phyloP scores from a whole-genome alignment of 2,329 filamentous ascomycete genomes.

The Coniochaeta prunicola region DNA sequence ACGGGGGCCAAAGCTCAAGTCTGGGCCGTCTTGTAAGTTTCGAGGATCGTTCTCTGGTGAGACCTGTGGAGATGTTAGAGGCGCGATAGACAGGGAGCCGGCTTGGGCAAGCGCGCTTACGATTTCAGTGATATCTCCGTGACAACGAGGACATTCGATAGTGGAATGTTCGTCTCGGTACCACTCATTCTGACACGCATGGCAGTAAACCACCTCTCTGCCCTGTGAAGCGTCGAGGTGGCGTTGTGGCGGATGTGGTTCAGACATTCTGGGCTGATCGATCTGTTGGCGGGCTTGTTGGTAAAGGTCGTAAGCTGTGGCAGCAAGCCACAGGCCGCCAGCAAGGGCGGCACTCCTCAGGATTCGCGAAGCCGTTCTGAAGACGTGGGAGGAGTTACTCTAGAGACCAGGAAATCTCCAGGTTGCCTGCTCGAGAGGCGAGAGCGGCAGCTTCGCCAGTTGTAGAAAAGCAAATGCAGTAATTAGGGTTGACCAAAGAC shows the following conservation, averaged over 20 bases:
- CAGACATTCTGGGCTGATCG: conserved; percentile 17
- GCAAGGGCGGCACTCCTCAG: conserved; percentile 47
- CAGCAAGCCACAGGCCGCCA: conserved; percentile 49
- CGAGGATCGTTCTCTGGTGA: conserved; percentile 57
- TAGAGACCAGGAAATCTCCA: neutral
- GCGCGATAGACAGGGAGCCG: conserved; percentile 7
- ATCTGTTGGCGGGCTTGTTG: conserved; percentile 35
- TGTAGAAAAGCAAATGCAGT: neutral
- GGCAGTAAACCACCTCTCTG: conserved; percentile 78
- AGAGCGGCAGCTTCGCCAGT: neutral
- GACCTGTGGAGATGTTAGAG: conserved; percentile 33
- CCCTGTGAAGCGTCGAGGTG: conserved; percentile 43
- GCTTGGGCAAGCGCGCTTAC: conserved; percentile 44
- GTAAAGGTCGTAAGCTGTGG: conserved; percentile 42
- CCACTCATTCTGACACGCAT: conserved; percentile 77
- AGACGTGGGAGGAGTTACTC: neutral
- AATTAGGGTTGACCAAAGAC: neutral
- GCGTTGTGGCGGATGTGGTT: conserved; percentile 1
- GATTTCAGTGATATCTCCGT: conserved; percentile 76
- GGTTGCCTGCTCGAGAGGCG: neutral
- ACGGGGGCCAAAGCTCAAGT: conserved; percentile 2
- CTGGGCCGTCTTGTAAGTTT: conserved; percentile 12
- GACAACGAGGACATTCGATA: conserved; percentile 70
- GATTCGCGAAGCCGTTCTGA: conserved; percentile 34
- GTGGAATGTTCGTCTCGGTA: conserved; percentile 56